phyloP scores from a whole-genome alignment of 2,329 filamentous ascomycete genomes.

The Beauveria bassiana region DNA sequence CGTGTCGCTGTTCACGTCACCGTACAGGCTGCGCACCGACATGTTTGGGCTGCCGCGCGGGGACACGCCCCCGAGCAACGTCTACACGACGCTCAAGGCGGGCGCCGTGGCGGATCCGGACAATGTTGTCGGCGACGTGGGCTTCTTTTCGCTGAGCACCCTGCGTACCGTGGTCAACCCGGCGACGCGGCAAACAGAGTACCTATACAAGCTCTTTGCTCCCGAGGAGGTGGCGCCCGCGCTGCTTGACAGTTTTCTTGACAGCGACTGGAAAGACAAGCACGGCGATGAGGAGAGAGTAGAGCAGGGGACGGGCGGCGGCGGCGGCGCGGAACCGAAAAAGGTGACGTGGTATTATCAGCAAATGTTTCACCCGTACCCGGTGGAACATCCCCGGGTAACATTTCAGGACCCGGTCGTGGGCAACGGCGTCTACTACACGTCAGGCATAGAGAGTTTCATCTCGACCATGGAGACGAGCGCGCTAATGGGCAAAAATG shows the following conservation, averaged over 20 bases:
- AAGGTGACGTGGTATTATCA: conserved; percentile 68
- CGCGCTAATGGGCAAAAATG: conserved; percentile 82
- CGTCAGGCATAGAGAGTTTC: conserved; percentile 78
- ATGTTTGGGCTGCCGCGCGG: conserved; percentile 62
- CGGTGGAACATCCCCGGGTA: conserved; percentile 72
- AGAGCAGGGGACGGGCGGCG: conserved; percentile 16
- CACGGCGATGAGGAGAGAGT: conserved; percentile 30
- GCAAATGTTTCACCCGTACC: conserved; percentile 77
- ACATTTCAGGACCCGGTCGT: conserved; percentile 79
- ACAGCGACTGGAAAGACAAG: conserved; percentile 36
- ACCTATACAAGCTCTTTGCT: conserved; percentile 60
- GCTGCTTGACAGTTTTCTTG: conserved; percentile 47
- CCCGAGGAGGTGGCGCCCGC: conserved; percentile 42
- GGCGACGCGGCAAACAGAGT: conserved; percentile 43
- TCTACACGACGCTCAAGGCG: conserved; percentile 73
- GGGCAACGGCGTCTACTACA: conserved; percentile 60
- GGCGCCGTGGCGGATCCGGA: conserved; percentile 45
- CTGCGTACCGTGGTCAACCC: conserved; percentile 59
- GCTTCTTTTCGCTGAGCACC: conserved; percentile 81
- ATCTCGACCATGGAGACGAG: conserved; percentile 98
- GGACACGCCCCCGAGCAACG: conserved; percentile 57
- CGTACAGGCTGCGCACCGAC: conserved; percentile 58
- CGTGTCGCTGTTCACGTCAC: conserved; percentile 81
- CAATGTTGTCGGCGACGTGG: conserved; percentile 60
- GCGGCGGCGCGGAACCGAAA: conserved; percentile 15